Evolutionary conservation across 768 basidiomycete species (phyloP).

Genomic region (Sporobolomyces phaffii): DNA sequence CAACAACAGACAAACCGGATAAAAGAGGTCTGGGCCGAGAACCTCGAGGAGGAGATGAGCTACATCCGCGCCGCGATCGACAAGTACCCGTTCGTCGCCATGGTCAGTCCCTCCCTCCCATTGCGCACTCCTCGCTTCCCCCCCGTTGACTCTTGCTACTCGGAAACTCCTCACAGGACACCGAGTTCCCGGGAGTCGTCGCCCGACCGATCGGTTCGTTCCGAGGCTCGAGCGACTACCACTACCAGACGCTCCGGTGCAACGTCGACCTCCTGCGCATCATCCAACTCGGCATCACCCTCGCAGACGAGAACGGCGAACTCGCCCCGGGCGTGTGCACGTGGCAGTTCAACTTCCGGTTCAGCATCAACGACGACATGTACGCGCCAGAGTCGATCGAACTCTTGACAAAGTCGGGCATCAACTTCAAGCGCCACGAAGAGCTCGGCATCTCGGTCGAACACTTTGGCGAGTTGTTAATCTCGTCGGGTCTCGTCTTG

Average conservation of each 20-base stretch:
- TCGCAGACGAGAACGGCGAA: slow-evolving; percentile 89
- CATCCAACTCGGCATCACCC: slow-evolving; percentile 92
- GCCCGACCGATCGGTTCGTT: slow-evolving; percentile 93
- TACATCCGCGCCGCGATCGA: slow-evolving; percentile 81
- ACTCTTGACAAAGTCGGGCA: slow-evolving; percentile 84
- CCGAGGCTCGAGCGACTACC: slow-evolving; percentile 95
- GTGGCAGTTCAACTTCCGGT: slow-evolving; percentile 99
- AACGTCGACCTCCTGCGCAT: slow-evolving; percentile 97
- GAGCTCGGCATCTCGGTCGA: slow-evolving; percentile 86
- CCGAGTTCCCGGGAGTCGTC: slow-evolving; percentile 97
- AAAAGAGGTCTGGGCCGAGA: slow-evolving; percentile 90
- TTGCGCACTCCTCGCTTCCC: not conserved
- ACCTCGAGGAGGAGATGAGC: slow-evolving; percentile 86
- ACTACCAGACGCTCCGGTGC: slow-evolving; percentile 97
- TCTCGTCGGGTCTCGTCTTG: slow-evolving; percentile 89
- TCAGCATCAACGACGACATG: slow-evolving; percentile 89
- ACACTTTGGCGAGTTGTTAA: slow-evolving; percentile 93
- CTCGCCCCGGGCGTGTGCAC: slow-evolving; percentile 82
- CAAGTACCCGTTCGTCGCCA: slow-evolving; percentile 82
- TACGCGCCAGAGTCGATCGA: slow-evolving; percentile 97
- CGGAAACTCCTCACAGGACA: slow-evolving; percentile 59
- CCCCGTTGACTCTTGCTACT: not conserved
- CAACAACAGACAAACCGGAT: slow-evolving; percentile 49
- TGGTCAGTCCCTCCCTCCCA: slow-evolving; percentile 57
- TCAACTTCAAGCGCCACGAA: slow-evolving; percentile 89